Evolutionary conservation across 2,329 filamentous ascomycete species (phyloP).

Genomic region (Coniochaeta sp.): DNA sequence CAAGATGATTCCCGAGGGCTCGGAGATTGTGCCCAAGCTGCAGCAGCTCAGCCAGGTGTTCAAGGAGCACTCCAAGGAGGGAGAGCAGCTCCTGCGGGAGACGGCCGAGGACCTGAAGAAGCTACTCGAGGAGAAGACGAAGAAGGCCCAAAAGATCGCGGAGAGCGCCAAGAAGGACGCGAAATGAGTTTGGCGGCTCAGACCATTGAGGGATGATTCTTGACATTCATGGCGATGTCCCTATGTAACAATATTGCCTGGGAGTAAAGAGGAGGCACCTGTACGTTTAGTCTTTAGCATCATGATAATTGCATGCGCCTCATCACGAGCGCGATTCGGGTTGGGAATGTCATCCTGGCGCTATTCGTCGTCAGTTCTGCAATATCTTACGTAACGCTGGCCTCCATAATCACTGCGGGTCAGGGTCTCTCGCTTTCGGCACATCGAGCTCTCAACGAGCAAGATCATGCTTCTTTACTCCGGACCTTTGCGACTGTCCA

Average conservation of each 20-base stretch:
- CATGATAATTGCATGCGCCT: neutral
- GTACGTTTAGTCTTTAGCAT: neutral
- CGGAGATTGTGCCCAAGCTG: constrained; percentile 58
- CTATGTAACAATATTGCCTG: neutral
- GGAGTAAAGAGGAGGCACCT: neutral
- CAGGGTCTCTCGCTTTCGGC: neutral
- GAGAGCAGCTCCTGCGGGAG: constrained; percentile 61
- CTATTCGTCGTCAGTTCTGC: neutral
- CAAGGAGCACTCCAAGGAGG: constrained; percentile 61
- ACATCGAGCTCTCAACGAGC: neutral
- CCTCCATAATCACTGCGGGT: neutral
- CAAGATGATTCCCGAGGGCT: constrained; percentile 56
- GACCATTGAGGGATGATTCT: neutral
- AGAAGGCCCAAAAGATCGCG: constrained; percentile 50
- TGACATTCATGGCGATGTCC: neutral
- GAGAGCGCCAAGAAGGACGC: constrained; percentile 43
- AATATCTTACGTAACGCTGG: neutral
- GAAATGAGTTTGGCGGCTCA: neutral
- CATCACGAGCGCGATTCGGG: neutral
- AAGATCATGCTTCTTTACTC: too few species aligned
- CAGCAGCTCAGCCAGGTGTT: constrained; percentile 57
- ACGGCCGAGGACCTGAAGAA: constrained; percentile 59
- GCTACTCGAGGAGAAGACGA: constrained; percentile 52
- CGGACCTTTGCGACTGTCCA: too few species aligned
- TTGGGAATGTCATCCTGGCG: neutral